Evolutionary conservation across 176 grass and related monocot species (phyloP).

Genomic region (Rhynchospora breviuscula): DNA sequence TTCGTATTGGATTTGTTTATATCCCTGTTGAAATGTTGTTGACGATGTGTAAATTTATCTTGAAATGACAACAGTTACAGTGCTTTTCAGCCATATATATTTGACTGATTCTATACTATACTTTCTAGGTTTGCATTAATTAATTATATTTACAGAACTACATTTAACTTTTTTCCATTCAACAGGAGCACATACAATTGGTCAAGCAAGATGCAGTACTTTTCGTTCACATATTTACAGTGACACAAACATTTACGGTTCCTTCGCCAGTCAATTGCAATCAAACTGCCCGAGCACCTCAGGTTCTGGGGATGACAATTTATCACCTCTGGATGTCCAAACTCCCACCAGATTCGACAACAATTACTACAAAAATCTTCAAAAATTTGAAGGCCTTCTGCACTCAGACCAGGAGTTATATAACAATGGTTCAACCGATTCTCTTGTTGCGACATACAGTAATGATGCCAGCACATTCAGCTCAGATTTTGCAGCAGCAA

Average conservation of each 20-base stretch:
- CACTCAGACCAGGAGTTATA: conserved; percentile 58
- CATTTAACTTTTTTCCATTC: neutral
- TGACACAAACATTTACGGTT: conserved; percentile 44
- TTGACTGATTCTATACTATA: neutral
- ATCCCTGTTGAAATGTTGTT: neutral
- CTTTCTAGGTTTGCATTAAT: neutral
- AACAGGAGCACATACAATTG: conserved; percentile 36
- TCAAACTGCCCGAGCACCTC: conserved; percentile 39
- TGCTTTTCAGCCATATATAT: neutral
- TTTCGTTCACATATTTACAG: conserved; percentile 44
- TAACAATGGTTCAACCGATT: conserved; percentile 19
- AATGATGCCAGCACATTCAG: conserved; percentile 15
- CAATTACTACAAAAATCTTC: conserved; percentile 47
- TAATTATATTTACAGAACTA: neutral
- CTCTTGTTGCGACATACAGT: conserved; percentile 34
- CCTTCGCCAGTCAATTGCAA: conserved; percentile 32
- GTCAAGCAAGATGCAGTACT: conserved; percentile 41
- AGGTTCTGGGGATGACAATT: conserved; percentile 45
- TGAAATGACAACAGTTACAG: neutral
- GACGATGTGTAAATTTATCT: neutral
- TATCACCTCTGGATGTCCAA: conserved; percentile 38
- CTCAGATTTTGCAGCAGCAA: conserved; percentile 39
- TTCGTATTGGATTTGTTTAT: neutral
- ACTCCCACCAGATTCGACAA: conserved; percentile 53
- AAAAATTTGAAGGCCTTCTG: conserved; percentile 34